Evolutionary conservation across 83 land plant genomes (phyloP), one percentile per base, ranked within the genome.

Genomic region (Picea abies): DNA sequence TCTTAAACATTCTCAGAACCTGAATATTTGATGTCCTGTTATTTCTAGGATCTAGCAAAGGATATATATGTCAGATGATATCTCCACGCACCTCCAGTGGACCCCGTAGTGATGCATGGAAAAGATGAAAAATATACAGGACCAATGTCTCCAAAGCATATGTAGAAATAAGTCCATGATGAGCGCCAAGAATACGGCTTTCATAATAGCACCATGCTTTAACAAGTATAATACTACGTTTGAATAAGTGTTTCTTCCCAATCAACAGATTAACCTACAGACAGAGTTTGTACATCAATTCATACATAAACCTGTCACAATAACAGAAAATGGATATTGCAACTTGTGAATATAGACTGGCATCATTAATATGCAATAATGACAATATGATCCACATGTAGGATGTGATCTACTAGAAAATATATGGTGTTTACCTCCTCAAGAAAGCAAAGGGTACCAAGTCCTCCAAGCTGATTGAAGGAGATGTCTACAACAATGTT

Each of bases 221-320:
- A n/a, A n/a, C n/a, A n/a, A n/a, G n/a, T n/a, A n/a, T n/a, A n/a
- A n/a, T n/a, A n/a, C n/a, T 32, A n/a, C n/a, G n/a, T n/a, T n/a
- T n/a, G 83, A 98, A 97, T 94, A 35, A 97, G 90, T 97, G 91
- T 71, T 90, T 87, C 63, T 94, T 92, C 5, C 94, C 96, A 78
- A 95, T 91, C 8, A 86, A 79, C 25, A 78, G 85, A 85, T 97
- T 94, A 73, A 97, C 94, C 99, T 97, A 67, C 70, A 67, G 29
- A 12, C 32, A 26, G 37, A 2, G 70, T 9, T 67, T 67, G 15
- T 9, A 67, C 8, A 67, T 67, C 29, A 67, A 67, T 67, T 67
- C 29, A 67, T 9, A 22, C 2, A 12, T 67, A 67, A 67, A 26
- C 9, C 12, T 67, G 12, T 25, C 29, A 23, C 15, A 12, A 26